Evolutionary conservation across 2,329 filamentous ascomycete genomes (phyloP).

Genomic region (Microsporum ferrugineum): DNA sequence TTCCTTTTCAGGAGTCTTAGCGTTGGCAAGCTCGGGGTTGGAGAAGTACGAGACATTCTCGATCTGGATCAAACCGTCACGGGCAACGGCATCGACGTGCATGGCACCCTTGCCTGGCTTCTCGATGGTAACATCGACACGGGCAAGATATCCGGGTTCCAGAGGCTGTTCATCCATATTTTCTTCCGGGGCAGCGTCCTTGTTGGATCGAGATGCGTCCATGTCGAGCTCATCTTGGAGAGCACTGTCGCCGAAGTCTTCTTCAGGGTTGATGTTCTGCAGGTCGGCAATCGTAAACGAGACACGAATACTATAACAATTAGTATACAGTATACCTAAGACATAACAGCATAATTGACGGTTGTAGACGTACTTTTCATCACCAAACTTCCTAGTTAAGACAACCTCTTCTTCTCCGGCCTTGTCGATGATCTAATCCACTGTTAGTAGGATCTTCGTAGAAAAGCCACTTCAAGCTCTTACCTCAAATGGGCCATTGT

Average conservation of each 20-base stretch:
- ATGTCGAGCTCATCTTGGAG: slow-evolving; percentile 46
- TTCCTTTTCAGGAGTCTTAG: slow-evolving; percentile 61
- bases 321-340: background rate
- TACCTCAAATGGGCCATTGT: slow-evolving; percentile 74
- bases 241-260: slow-evolving; percentile 46
- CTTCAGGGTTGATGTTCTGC: slow-evolving; percentile 51
- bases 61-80: slow-evolving; percentile 76
- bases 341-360: background rate
- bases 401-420: slow-evolving; percentile 79
- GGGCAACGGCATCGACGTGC: slow-evolving; percentile 72
- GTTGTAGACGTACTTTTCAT: slow-evolving; percentile 61
- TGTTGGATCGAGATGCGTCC: slow-evolving; percentile 44
- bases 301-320: slow-evolving; percentile 53
- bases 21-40: slow-evolving; percentile 64
- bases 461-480: slow-evolving; percentile 2
- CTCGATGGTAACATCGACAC: slow-evolving; percentile 77
- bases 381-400: slow-evolving; percentile 68
- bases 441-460: slow-evolving; percentile 1
- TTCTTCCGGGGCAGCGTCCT: slow-evolving; percentile 47
- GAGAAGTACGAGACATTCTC: slow-evolving; percentile 85
- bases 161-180: slow-evolving; percentile 40
- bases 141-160: slow-evolving; percentile 60
- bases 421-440: slow-evolving; percentile 52
- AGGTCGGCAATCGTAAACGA: slow-evolving; percentile 79
- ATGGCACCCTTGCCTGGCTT: slow-evolving; percentile 77